Conservation (phyloP, 2,329 filamentous ascomycete genomes). For the Talaromyces sp. region DNA sequence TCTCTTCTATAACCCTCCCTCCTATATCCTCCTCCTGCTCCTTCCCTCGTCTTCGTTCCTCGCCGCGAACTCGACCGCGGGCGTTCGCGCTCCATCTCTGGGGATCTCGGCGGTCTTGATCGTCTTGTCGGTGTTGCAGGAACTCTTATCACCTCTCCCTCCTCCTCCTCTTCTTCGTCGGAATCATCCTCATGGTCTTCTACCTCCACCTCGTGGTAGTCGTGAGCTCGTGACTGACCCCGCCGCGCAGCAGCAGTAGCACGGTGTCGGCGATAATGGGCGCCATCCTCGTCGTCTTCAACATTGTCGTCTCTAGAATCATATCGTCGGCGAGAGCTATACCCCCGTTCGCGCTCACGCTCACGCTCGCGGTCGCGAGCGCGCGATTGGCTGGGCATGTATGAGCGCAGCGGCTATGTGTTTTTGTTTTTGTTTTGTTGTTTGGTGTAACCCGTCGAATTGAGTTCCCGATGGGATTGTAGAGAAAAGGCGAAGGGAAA, state of each 20-base stretch:
- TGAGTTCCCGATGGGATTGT: not conserved
- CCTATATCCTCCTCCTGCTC: constrained; percentile 16
- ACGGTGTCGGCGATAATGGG: constrained; percentile 11
- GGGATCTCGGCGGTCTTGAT: not conserved
- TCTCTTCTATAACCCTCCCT: constrained; percentile 1
- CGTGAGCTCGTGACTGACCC: constrained; percentile 18
- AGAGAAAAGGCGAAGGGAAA: not conserved
- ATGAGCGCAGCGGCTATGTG: constrained; percentile 2
- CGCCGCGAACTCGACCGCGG: constrained; percentile 23
- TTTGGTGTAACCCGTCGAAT: not conserved
- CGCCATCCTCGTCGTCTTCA: constrained; percentile 6
- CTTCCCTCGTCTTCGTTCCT: constrained; percentile 21
- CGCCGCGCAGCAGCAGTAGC: constrained; percentile 11
- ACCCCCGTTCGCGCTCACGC: constrained; percentile 22
- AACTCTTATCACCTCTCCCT: not conserved
- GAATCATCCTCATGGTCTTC: constrained; percentile 17
- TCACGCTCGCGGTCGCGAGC: constrained; percentile 29
- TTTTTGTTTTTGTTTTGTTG: not conserved
- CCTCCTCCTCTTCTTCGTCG: not conserved
- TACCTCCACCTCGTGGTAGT: constrained; percentile 16
- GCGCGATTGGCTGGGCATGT: constrained; percentile 32
- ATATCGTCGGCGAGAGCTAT: constrained; percentile 30
- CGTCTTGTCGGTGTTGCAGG: not conserved
- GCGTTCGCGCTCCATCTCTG: not conserved
- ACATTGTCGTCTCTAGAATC: constrained; percentile 16